Percentiles rank a stretch among this genome's conserved stretches.
Evolutionary conservation across 2,329 filamentous ascomycete genomes (phyloP).

Genomic region (Diaporthe ampelina): DNA sequence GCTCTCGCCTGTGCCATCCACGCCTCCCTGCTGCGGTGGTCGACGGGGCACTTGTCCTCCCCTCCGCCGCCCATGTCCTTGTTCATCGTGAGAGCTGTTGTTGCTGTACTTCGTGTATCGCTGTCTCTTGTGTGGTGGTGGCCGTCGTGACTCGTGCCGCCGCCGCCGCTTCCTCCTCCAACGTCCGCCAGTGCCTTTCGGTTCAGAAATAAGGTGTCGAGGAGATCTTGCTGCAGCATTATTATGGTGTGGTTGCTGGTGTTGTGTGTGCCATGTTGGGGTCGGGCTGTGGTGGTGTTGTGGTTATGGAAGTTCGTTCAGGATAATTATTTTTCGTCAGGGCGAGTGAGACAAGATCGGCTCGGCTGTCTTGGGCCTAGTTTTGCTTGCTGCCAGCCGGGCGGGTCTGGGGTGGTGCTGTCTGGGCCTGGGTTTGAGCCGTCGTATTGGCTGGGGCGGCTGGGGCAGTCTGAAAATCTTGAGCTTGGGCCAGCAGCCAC

Average conservation of each 20-base stretch:
- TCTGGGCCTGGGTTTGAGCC: slow-evolving; percentile 4
- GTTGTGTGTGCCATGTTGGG: slow-evolving; percentile 24
- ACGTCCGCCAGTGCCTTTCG: slow-evolving; percentile 39
- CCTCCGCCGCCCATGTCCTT: slow-evolving; percentile 41
- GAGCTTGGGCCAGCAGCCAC: slow-evolving; percentile 38
- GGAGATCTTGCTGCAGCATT: slow-evolving; percentile 40
- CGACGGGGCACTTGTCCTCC: slow-evolving; percentile 80
- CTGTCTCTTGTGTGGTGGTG: not conserved
- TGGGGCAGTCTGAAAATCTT: slow-evolving; percentile 31
- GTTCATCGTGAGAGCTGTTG: slow-evolving; percentile 17
- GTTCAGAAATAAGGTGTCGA: slow-evolving; percentile 41
- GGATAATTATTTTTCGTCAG: not conserved
- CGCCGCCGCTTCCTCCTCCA: slow-evolving; percentile 2
- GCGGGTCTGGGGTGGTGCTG: not conserved
- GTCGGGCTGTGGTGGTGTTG: not conserved
- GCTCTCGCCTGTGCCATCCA: slow-evolving; percentile 82
- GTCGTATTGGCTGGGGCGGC: not conserved
- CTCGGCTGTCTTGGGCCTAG: slow-evolving; percentile 13
- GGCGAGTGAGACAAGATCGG: not conserved
- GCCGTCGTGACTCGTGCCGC: not conserved
- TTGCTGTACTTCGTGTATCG: not conserved
- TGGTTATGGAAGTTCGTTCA: not conserved
- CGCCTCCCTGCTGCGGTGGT: slow-evolving; percentile 87
- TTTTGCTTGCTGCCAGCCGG: slow-evolving; percentile 24
- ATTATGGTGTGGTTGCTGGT: slow-evolving; percentile 13